Conservation (phyloP, 1,284 basidiomycete species). For the Pascua guehoae region DNA sequence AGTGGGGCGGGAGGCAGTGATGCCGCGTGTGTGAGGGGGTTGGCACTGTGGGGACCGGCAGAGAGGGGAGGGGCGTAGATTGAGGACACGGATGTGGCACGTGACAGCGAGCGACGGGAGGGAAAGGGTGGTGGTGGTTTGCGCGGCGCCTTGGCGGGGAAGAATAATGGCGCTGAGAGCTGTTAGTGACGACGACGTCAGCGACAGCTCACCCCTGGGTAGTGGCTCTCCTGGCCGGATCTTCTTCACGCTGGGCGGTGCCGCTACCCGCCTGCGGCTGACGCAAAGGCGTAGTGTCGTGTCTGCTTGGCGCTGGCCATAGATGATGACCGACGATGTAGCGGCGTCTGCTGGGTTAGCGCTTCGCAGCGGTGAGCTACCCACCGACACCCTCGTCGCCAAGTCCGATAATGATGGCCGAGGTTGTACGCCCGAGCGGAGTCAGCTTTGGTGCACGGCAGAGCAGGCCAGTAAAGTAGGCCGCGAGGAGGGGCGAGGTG, state of each 20-base stretch:
- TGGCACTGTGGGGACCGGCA: too few species aligned
- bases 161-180: slow-evolving; percentile 32
- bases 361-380: too few species aligned
- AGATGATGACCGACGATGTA: slow-evolving; percentile 9
- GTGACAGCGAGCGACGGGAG: slow-evolving; percentile 14
- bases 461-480: slow-evolving; percentile 38
- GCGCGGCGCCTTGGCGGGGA: slow-evolving; percentile 29
- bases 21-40: too few species aligned
- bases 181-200: too few species aligned
- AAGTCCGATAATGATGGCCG: slow-evolving; percentile 38
- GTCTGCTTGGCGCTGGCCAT: slow-evolving; percentile 11
- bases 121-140: slow-evolving; percentile 31
- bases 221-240: slow-evolving; percentile 47
- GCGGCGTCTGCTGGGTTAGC: neutral
- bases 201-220: slow-evolving; percentile 40
- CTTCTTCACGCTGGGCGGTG: slow-evolving; percentile 29
- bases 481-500: slow-evolving; percentile 31
- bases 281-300: slow-evolving; percentile 30
- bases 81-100: slow-evolving; percentile 29
- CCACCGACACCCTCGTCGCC: slow-evolving; percentile 39
- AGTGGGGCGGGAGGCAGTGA: neutral
- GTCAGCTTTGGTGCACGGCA: slow-evolving; percentile 21
- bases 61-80: slow-evolving; percentile 41
- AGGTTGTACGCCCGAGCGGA: slow-evolving; percentile 21
- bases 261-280: slow-evolving; percentile 26